These are phyloP conservation scores for Capillidium rhysosporum DNA, from an alignment of 371 early-diverging fungal genomes.

Conservation along the genomic window DNA sequence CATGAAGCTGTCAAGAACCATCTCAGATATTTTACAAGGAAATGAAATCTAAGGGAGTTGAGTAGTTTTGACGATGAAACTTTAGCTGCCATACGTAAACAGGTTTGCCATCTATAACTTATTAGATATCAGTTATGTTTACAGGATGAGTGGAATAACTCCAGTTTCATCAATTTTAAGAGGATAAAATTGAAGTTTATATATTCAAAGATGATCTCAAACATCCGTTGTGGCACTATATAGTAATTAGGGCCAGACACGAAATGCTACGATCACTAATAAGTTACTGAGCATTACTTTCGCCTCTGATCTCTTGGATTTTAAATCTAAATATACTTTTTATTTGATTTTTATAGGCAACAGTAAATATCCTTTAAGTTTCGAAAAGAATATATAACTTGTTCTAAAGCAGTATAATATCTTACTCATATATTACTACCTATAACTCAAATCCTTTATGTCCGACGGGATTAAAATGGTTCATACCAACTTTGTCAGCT, in stretches of 20 bases:
- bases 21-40: constrained; percentile 13
- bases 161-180: neutral
- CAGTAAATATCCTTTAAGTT: too few species aligned
- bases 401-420: too few species aligned
- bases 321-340: neutral
- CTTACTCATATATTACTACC: too few species aligned
- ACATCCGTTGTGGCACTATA: neutral
- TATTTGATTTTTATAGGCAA: too few species aligned
- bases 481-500: neutral
- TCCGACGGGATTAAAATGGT: neutral
- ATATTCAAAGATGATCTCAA: neutral
- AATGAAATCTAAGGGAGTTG: constrained; percentile 17
- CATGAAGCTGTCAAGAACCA: constrained; percentile 24
- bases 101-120: constrained; percentile 33
- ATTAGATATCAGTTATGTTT: neutral
- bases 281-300: too few species aligned
- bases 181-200: neutral
- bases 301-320: too few species aligned
- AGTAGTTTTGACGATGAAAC: constrained; percentile 11
- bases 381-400: too few species aligned
- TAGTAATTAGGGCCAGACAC: neutral
- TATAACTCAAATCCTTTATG: too few species aligned
- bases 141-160: neutral
- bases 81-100: constrained; percentile 71
- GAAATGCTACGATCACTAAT: neutral